phyloP scores from a whole-genome alignment of 208 protist genomes.

The Acanthamoeba sp. region DNA sequence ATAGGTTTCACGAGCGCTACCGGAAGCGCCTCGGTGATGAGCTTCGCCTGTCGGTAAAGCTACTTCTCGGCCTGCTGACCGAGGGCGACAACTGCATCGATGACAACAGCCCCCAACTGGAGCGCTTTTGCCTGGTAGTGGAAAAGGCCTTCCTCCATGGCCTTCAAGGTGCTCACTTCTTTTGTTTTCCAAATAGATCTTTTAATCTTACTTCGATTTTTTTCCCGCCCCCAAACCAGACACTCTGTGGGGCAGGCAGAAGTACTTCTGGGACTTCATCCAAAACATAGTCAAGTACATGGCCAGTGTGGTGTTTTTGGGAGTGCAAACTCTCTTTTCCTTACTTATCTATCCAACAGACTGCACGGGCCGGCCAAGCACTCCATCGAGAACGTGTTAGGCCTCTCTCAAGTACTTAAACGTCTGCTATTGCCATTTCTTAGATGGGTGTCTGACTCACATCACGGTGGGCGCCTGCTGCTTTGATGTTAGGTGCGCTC shows the following conservation, averaged over 20 bases:
- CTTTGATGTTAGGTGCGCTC: slow-evolving; percentile 57
- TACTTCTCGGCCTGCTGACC: not conserved
- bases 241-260: slow-evolving; percentile 7
- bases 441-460: not conserved
- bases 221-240: not conserved
- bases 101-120: slow-evolving; percentile 57
- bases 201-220: not conserved
- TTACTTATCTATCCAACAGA: not conserved
- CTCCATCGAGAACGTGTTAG: slow-evolving; percentile 42
- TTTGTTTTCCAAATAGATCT: not conserved
- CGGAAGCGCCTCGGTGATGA: not conserved
- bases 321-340: not conserved
- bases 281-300: slow-evolving; percentile 26
- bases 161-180: slow-evolving; percentile 5
- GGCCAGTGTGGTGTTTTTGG: too few relatives aligned
- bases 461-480: too few relatives aligned
- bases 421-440: not conserved
- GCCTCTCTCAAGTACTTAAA: not conserved
- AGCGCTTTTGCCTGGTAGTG: slow-evolving; percentile 48
- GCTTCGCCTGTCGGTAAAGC: slow-evolving; percentile 14
- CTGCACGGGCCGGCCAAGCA: not conserved
- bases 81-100: slow-evolving; percentile 5
- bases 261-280: slow-evolving; percentile 38
- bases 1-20: slow-evolving; percentile 5
- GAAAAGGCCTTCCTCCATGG: slow-evolving; percentile 56